Conservation (phyloP, 2,329 filamentous ascomycete species). For the Fusarium anguioides region DNA sequence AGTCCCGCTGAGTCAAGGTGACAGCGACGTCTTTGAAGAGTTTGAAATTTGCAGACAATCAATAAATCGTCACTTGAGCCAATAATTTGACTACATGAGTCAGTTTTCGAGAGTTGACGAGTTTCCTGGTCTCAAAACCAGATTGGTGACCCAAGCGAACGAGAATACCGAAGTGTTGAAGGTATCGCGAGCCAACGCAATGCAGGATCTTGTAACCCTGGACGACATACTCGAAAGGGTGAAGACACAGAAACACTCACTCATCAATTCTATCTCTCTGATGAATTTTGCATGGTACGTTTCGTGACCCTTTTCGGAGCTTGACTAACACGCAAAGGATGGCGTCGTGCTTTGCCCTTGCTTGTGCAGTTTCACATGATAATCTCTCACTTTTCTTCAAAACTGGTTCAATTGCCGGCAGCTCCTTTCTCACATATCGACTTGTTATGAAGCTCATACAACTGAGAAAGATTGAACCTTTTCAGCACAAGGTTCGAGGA, state of each 20-base stretch:
- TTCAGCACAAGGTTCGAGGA: conserved; percentile 3
- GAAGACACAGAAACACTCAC: not conserved
- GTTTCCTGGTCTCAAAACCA: not conserved
- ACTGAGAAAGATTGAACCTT: accelerated
- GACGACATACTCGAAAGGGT: not conserved
- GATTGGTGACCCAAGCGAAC: accelerated
- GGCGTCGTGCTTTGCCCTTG: not conserved
- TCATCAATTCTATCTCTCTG: not conserved
- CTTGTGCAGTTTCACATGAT: not conserved
- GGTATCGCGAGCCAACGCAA: accelerated
- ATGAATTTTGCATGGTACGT: not conserved
- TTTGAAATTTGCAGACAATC: not conserved
- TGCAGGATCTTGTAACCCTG: accelerated
- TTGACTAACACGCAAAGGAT: not conserved
- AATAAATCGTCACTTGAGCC: not conserved
- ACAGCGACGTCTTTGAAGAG: not conserved
- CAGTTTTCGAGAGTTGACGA: accelerated
- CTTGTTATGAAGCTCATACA: not conserved
- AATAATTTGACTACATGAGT: not conserved
- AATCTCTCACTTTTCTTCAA: accelerated
- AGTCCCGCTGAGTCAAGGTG: accelerated
- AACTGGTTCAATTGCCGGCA: accelerated
- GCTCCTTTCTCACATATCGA: accelerated
- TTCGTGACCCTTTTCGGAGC: accelerated
- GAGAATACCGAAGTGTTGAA: accelerated